phyloP scores from a whole-genome alignment of 2,329 filamentous ascomycete species.

The Penicillium corylophilum region DNA sequence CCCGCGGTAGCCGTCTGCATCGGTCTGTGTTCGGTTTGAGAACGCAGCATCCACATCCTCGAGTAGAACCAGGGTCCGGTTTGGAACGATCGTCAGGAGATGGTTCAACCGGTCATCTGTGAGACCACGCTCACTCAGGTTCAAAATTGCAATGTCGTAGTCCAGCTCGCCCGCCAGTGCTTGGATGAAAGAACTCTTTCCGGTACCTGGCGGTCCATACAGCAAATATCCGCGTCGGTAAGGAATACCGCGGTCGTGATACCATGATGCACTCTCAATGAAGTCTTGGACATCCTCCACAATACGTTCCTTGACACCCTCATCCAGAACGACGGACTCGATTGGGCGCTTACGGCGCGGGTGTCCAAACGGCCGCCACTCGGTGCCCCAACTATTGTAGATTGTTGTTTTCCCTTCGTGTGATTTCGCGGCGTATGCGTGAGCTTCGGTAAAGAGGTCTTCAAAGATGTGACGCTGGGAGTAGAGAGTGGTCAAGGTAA shows the following conservation, averaged over 20 bases:
- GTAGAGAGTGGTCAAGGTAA: constrained; percentile 90
- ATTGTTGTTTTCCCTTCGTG: constrained; percentile 92
- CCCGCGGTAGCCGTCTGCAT: constrained; percentile 79
- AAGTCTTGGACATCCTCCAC: constrained; percentile 82
- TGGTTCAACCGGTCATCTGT: constrained; percentile 87
- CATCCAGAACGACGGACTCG: constrained; percentile 80
- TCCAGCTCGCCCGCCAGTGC: constrained; percentile 89
- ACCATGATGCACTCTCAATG: constrained; percentile 76
- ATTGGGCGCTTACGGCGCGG: constrained; percentile 83
- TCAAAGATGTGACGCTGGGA: constrained; percentile 86
- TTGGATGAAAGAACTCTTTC: constrained; percentile 95
- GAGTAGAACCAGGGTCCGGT: constrained; percentile 75
- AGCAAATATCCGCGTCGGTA: constrained; percentile 87
- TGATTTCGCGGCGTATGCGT: constrained; percentile 72
- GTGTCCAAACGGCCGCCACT: constrained; percentile 82
- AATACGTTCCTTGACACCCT: constrained; percentile 78
- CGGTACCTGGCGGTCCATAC: constrained; percentile 85
- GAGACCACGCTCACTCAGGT: constrained; percentile 81
- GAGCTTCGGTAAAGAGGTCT: constrained; percentile 83
- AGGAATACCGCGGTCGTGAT: constrained; percentile 89
- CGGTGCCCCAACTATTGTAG: constrained; percentile 78
- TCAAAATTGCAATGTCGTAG: constrained; percentile 89
- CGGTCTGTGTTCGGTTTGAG: constrained; percentile 68
- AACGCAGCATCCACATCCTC: constrained; percentile 94
- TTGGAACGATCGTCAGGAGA: constrained; percentile 79